phyloP scores from a whole-genome alignment of 2,329 filamentous ascomycete genomes.

The Atkinsonella hypoxylon region DNA sequence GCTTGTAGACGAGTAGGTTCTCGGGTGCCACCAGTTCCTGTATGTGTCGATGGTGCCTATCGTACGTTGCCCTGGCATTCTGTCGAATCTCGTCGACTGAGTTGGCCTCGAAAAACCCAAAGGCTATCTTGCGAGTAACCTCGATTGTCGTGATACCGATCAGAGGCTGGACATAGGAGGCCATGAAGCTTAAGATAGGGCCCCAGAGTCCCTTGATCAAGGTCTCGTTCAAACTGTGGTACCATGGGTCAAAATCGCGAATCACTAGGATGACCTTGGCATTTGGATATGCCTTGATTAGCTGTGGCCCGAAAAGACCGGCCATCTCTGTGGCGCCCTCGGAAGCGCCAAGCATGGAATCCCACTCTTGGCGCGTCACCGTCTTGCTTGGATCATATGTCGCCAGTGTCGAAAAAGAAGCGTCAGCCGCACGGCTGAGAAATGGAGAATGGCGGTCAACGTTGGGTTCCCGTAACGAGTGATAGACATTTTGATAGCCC shows the following conservation, averaged over 20 bases:
- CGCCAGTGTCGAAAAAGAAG: constrained; percentile 14
- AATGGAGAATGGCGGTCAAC: constrained; percentile 15
- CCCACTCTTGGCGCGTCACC: constrained; percentile 19
- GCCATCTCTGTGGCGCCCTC: constrained; percentile 21
- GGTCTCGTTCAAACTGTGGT: constrained; percentile 18
- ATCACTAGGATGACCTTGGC: constrained; percentile 22
- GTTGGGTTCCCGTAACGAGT: constrained; percentile 16
- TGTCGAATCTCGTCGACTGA: constrained; percentile 12
- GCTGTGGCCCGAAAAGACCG: constrained; percentile 14
- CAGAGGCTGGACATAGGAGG: constrained; percentile 16
- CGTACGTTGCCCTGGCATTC: constrained; percentile 15
- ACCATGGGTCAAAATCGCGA: constrained; percentile 21
- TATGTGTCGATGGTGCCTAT: constrained; percentile 18
- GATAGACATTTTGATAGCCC: constrained; percentile 22
- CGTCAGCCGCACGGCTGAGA: constrained; percentile 16
- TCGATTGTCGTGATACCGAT: constrained; percentile 19
- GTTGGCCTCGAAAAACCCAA: constrained; percentile 16
- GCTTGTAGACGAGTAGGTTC: constrained; percentile 18
- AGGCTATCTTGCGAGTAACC: constrained; percentile 14
- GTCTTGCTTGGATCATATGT: constrained; percentile 15
- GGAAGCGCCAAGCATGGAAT: constrained; percentile 18
- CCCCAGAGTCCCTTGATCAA: constrained; percentile 15
- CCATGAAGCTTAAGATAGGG: constrained; percentile 9
- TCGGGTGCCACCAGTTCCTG: constrained; percentile 15
- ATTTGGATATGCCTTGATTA: constrained; percentile 20